Base-by-base conservation (phyloP, 192 early-diverging fungal genomes). In the Backusella macrospora region DNA sequence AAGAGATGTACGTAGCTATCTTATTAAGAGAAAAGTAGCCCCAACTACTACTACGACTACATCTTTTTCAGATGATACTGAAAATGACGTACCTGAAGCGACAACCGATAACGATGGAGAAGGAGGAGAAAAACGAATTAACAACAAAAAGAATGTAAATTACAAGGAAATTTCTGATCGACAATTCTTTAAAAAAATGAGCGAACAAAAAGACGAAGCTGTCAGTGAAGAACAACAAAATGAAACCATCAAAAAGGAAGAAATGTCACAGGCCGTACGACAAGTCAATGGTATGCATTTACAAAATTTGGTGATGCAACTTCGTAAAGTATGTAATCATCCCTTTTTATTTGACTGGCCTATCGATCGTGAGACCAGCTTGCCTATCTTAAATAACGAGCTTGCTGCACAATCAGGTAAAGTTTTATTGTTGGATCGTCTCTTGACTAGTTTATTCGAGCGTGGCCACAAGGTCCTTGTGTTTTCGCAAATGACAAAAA, bases 321-420 rank as follows among this genome's bases (percentile, higher is more conserved):
- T 96, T 62, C 89, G 94, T 78, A 96, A 96, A 72, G 88, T 92
- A 64, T 96, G 94, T 83, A 94, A 95, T 80, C 95, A 96, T 75
- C 95, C 95, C n/a, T 96, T 94, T 81, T 83, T 92, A 76, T 82
- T 67, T 68, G 89, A 94, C 59, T 91, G 94, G 80, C 92, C 90
- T 1, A 73, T 89, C 48, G 91, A 93, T 74, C 86, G 89, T 2
- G 73, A 76, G 6, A 90, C 92, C 1, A 80, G 83, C 18, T 74
- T 87, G 70, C 82, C 77, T 4, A 71, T 83, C 15, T 38, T 88
- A 2, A 81, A 80, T 0, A 79, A 82, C 23, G 86, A 88, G 37
- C 75, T 94, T 16, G 88, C 96, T 26, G 81, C 85, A 34, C 77
- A 80, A 6, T 94, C 94, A 8, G 98, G 97, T 34, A 99, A 99